Conservation (phyloP, 2,329 filamentous ascomycete genomes). For the Fusarium abutilonis region DNA sequence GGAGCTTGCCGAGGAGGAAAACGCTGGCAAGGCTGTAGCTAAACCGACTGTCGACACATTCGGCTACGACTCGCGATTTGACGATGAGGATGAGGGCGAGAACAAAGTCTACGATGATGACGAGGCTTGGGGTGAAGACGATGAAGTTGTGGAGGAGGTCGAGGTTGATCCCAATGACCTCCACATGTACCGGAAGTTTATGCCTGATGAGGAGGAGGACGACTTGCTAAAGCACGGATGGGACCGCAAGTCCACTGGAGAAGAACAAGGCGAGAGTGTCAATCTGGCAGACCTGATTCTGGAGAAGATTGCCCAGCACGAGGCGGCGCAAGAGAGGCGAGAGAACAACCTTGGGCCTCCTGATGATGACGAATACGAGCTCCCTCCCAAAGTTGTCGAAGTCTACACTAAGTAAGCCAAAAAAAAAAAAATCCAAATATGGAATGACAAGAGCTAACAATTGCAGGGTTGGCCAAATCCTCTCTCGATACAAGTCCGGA, state of each 20-base stretch:
- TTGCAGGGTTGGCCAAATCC: constrained; percentile 79
- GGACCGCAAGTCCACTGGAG: constrained; percentile 58
- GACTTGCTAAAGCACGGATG: constrained; percentile 75
- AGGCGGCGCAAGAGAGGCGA: constrained; percentile 68
- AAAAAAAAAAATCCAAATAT: too few species aligned
- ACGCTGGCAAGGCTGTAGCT: constrained; percentile 52
- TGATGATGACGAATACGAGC: constrained; percentile 85
- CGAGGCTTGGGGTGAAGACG: constrained; percentile 81
- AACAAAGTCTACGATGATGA: constrained; percentile 60
- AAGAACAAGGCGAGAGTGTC: constrained; percentile 65
- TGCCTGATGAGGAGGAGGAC: constrained; percentile 77
- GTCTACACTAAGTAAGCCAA: constrained; percentile 82
- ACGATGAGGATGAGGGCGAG: constrained; percentile 62
- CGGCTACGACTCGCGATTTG: constrained; percentile 80
- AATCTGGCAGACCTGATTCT: constrained; percentile 94
- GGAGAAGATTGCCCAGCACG: constrained; percentile 91
- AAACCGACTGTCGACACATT: constrained; percentile 67
- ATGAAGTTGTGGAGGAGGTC: constrained; percentile 74
- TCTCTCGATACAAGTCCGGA: constrained; percentile 95
- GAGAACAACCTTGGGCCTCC: constrained; percentile 60
- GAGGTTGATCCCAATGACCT: constrained; percentile 91
- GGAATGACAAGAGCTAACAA: constrained; percentile 20
- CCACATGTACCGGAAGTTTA: constrained; percentile 90
- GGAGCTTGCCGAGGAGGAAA: constrained; percentile 85
- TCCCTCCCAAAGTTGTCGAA: constrained; percentile 91